Conservation (phyloP, 179 eudicot species). For the Patellifolia procumbens region DNA sequence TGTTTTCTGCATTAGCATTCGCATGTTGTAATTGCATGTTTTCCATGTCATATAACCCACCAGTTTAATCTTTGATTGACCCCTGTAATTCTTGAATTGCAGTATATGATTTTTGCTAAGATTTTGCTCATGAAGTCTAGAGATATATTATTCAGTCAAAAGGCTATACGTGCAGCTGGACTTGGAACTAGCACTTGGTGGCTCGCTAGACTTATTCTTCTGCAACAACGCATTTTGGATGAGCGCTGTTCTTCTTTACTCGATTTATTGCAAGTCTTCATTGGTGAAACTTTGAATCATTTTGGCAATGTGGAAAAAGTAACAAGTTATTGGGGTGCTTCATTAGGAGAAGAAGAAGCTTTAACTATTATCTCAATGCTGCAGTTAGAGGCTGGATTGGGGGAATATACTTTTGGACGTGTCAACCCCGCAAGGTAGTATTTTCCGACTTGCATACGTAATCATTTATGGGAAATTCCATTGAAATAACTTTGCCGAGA, state of each 20-base stretch:
- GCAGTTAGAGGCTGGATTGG: slow-evolving; percentile 71
- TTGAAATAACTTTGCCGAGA: background rate
- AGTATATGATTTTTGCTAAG: slow-evolving; percentile 84
- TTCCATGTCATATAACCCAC: too few relatives aligned
- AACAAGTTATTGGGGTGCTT: slow-evolving; percentile 58
- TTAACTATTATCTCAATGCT: slow-evolving; percentile 59
- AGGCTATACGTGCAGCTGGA: slow-evolving; percentile 35
- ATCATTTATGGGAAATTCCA: background rate
- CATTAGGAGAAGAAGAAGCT: slow-evolving; percentile 55
- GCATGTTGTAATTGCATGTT: background rate
- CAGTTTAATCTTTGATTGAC: slow-evolving; percentile 14
- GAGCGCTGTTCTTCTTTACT: slow-evolving; percentile 71
- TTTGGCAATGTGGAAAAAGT: slow-evolving; percentile 60
- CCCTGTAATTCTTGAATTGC: slow-evolving; percentile 28
- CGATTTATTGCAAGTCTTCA: slow-evolving; percentile 70
- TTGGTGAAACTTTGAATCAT: slow-evolving; percentile 49
- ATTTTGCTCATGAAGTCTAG: slow-evolving; percentile 60
- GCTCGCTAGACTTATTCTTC: slow-evolving; percentile 67
- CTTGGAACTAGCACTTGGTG: slow-evolving; percentile 72
- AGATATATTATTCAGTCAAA: slow-evolving; percentile 52
- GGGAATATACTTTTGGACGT: slow-evolving; percentile 70
- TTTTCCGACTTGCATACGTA: background rate
- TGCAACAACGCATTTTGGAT: slow-evolving; percentile 78
- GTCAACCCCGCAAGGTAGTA: slow-evolving; percentile 64
- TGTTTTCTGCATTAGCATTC: background rate